These are phyloP conservation scores for Chrysochromulina parva DNA, from an alignment of 78 protist species.

Conservation along the genomic window DNA sequence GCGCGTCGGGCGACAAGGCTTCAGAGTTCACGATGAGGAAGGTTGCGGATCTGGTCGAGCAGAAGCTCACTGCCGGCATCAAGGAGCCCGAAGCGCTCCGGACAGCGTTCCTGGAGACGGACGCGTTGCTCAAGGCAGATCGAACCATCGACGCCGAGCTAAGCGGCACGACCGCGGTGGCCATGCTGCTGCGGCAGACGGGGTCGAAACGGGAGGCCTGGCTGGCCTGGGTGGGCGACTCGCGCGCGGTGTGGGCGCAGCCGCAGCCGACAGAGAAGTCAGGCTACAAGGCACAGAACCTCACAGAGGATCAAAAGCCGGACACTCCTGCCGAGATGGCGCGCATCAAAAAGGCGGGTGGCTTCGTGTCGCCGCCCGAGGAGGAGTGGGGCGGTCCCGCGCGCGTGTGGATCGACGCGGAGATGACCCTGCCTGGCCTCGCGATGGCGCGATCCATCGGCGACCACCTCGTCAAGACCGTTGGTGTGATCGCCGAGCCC, in stretches of 20 bases:
- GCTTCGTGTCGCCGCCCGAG: constrained; percentile 33
- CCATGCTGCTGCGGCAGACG: neutral
- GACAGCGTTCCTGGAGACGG: neutral
- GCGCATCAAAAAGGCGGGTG: constrained; percentile 11
- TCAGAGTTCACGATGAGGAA: neutral
- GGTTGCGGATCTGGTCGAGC: neutral
- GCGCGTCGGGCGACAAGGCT: constrained; percentile 6
- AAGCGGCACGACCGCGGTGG: constrained; percentile 30
- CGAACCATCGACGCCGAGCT: constrained; percentile 25
- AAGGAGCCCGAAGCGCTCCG: neutral
- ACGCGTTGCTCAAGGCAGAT: neutral
- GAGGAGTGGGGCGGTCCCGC: constrained; percentile 16
- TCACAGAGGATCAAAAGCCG: constrained; percentile 34
- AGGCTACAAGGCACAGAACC: neutral
- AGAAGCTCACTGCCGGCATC: no score
- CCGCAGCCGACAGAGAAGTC: neutral
- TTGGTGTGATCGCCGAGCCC: constrained; percentile 36
- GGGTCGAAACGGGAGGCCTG: neutral
- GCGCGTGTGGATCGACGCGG: constrained; percentile 28
- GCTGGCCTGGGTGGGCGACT: constrained; percentile 17
- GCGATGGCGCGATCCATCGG: constrained; percentile 42
- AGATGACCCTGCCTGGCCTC: constrained; percentile 27
- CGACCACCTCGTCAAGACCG: neutral
- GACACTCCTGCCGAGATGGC: constrained; percentile 10
- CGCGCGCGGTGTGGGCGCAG: neutral